Base-by-base conservation (phyloP, 2,329 filamentous ascomycete genomes). In the Trematosphaeria pertusa region DNA sequence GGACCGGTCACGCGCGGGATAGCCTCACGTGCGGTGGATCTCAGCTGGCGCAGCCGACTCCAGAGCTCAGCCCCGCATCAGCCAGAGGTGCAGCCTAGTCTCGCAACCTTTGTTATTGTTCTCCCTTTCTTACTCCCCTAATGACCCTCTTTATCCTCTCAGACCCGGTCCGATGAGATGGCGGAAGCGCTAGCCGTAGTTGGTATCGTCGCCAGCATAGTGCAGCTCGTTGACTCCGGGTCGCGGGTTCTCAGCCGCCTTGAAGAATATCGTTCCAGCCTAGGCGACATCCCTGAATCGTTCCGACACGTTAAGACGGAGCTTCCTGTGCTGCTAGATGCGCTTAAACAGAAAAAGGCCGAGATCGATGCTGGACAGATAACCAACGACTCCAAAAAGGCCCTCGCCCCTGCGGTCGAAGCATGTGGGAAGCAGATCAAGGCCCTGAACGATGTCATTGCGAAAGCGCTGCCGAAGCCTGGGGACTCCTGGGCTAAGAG, bases 271-370 rank as follows among this genome's bases (percentile, higher is more conserved):
- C 40, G 43, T 5, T 26, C 36, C 14, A n/a, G 39, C n/a, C 14
- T 41, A 18, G 42, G 34, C 22, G 46, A 46, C 15, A 33, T 46
- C 15, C 50, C 46, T 12, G 50, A 40, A 31, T 18, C 28, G 2
- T 43, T 53, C 28, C 21, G 28, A n/a, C 36, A 35, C 31, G 30
- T 46, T 20, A 45, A 80, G 65, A 26, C 26, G 11, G 40, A 52
- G 32, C 44, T 56, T 5, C 52, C 52, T 19, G 24, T 58, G 4
- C 39, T 54, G 19, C 15, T 45, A 28, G 46, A 52, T 24, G 33
- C 50, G 3, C 51, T 54, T 15, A 30, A 24, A 15, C 40, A 46
- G 22, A 54, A 33, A 2, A 26, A 51, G n/a, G 14, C 18, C 11
- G 43, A 14, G 14, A 39, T 43, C 24, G 34, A 37, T 28, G 12